Conservation (phyloP, 2,329 filamentous ascomycete species). For the Fusarium phyllophilum region DNA sequence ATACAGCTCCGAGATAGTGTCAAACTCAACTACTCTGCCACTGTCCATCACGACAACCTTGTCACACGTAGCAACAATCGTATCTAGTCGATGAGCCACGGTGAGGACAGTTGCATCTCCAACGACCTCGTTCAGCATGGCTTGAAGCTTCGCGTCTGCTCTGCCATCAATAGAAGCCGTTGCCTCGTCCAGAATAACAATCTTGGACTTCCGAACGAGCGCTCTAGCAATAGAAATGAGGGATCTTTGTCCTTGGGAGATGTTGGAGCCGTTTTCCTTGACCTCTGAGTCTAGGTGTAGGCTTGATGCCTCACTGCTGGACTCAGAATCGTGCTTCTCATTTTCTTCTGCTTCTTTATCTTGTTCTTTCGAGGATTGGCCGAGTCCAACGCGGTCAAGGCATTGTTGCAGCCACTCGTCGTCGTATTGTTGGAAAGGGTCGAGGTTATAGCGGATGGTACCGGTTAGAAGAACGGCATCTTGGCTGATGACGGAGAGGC, state of each 20-base stretch:
- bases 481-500: constrained; percentile 26
- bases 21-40: constrained; percentile 31
- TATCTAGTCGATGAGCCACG: constrained; percentile 35
- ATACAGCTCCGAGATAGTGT: constrained; percentile 5
- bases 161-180: constrained; percentile 23
- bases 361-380: not conserved
- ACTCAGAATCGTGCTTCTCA: not conserved
- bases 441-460: constrained; percentile 23
- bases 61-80: constrained; percentile 34
- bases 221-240: constrained; percentile 26
- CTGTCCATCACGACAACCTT: constrained; percentile 33
- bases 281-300: constrained; percentile 18
- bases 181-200: constrained; percentile 26
- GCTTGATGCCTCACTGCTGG: not conserved
- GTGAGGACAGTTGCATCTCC: constrained; percentile 31
- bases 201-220: constrained; percentile 2
- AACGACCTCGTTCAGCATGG: constrained; percentile 20
- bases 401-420: constrained; percentile 21
- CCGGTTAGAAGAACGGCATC: constrained; percentile 24
- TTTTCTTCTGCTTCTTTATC: not conserved
- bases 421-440: constrained; percentile 25
- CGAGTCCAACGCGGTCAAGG: constrained; percentile 2
- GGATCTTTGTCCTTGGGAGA: constrained; percentile 18
- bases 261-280: constrained; percentile 27
- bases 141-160: constrained; percentile 18